These are phyloP conservation scores for Chlamydomonas reinhardtii DNA, from an alignment of 163 green algal genomes.

Conservation along the genomic window DNA sequence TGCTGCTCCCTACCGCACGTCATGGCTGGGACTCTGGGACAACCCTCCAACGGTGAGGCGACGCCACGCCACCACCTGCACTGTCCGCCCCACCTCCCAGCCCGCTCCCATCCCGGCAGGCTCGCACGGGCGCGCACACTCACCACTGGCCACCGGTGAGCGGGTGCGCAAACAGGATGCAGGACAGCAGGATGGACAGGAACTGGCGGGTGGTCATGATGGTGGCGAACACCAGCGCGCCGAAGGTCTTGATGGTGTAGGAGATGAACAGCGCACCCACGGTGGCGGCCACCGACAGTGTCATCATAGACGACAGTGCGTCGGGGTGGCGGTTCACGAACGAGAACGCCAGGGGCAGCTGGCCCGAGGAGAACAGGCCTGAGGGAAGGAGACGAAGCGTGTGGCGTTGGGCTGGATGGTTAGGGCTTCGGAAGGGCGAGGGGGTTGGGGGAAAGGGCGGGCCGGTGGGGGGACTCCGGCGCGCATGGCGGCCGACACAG, in stretches of 20 bases:
- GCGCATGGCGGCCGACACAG: too few species aligned
- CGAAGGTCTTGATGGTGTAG: slow-evolving; percentile 93
- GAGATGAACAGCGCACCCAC: slow-evolving; percentile 90
- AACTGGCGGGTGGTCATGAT: slow-evolving; percentile 98
- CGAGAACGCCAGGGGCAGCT: slow-evolving; percentile 79
- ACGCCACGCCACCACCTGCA: too few species aligned
- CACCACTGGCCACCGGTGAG: slow-evolving; percentile 85
- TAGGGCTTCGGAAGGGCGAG: too few species aligned
- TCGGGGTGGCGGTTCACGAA: slow-evolving; percentile 87
- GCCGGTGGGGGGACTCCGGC: too few species aligned
- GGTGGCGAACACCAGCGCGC: slow-evolving; percentile 92
- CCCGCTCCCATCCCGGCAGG: too few species aligned
- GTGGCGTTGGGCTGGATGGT: background rate
- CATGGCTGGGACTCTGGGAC: too few species aligned
- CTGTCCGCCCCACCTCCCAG: too few species aligned
- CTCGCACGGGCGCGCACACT: slow-evolving; percentile 5
- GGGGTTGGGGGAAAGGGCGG: too few species aligned
- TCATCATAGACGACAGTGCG: slow-evolving; percentile 82
- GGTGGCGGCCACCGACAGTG: slow-evolving; percentile 55
- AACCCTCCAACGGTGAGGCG: too few species aligned
- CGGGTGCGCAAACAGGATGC: slow-evolving; percentile 89
- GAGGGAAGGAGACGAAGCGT: background rate
- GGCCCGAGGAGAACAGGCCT: slow-evolving; percentile 79
- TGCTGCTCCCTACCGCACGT: too few species aligned
- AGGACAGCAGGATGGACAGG: slow-evolving; percentile 94